Evolutionary conservation across 495 filamentous ascomycete species (phyloP).

Genomic region (Lepraria neglecta): DNA sequence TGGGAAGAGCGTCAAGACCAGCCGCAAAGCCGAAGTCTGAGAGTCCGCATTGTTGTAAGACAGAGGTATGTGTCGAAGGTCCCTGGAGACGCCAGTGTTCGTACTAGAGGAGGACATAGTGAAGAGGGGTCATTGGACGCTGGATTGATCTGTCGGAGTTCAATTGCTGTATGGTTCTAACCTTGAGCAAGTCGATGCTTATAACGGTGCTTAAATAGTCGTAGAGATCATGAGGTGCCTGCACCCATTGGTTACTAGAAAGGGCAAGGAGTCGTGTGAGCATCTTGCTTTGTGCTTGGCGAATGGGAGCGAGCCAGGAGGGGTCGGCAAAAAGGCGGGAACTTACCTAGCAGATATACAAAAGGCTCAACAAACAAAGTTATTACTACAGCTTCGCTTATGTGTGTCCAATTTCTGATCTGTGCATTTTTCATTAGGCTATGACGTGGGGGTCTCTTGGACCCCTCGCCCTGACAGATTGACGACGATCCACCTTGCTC

Average conservation of each 20-base stretch:
- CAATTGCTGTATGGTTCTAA: neutral
- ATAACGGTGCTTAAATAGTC: too few species aligned
- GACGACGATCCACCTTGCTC: too few species aligned
- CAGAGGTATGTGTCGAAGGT: conserved; percentile 57
- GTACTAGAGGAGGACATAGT: conserved; percentile 14
- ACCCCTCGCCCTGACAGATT: too few species aligned
- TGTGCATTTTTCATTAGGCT: neutral
- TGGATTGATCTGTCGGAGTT: neutral
- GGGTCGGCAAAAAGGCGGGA: neutral
- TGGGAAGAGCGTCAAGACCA: conserved; percentile 74
- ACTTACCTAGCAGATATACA: neutral
- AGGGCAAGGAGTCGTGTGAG: conserved; percentile 13
- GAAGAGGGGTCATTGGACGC: conserved; percentile 1
- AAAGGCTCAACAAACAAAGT: neutral
- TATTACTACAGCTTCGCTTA: neutral
- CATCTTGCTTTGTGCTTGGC: neutral
- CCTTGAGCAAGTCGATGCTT: neutral
- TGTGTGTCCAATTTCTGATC: neutral
- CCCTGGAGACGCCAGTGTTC: conserved; percentile 12
- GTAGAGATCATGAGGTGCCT: neutral
- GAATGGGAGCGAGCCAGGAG: neutral
- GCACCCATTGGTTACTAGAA: conserved; percentile 4
- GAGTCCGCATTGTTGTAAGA: conserved; percentile 70
- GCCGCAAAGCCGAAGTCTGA: conserved; percentile 64
- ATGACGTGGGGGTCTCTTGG: conserved; percentile 2